A percentile compares a stretch with the other conserved stretches of the same genome.
Evolutionary conservation across 208 protist genomes (phyloP).

Genomic region (Trypanosoma vivax): DNA sequence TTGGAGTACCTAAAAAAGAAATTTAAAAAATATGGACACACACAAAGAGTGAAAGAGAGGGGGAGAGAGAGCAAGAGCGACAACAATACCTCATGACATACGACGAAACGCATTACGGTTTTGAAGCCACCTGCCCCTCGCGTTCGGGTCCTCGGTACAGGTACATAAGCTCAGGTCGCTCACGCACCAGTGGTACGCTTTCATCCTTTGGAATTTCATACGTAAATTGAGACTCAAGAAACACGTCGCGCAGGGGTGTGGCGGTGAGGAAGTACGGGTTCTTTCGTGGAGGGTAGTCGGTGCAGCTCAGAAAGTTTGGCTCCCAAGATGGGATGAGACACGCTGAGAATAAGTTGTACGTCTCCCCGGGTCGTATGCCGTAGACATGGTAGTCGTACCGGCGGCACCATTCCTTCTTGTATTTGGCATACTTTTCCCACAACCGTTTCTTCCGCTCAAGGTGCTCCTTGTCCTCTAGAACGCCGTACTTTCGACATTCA

Average conservation of each 20-base stretch:
- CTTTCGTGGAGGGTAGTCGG: constrained; percentile 82
- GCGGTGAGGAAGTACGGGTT: constrained; percentile 85
- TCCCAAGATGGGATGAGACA: constrained; percentile 69
- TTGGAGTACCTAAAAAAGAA: too few species aligned
- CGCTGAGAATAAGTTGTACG: constrained; percentile 73
- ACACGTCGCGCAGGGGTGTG: constrained; percentile 62
- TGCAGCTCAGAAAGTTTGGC: constrained; percentile 48
- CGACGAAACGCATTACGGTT: too few species aligned
- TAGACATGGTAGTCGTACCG: constrained; percentile 89
- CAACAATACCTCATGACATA: too few species aligned
- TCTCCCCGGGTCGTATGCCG: constrained; percentile 82
- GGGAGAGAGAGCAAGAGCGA: too few species aligned
- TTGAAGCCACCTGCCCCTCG: too few species aligned
- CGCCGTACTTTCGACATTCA: constrained; percentile 84
- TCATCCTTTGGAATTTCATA: constrained; percentile 45
- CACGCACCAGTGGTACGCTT: constrained; percentile 48
- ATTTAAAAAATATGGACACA: too few species aligned
- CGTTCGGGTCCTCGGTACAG: constrained; percentile 59
- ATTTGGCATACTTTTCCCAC: constrained; percentile 82
- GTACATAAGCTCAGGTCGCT: constrained; percentile 75
- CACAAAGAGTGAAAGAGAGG: too few species aligned
- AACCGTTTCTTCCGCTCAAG: constrained; percentile 67
- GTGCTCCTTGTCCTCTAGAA: constrained; percentile 69
- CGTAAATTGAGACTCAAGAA: constrained; percentile 39
- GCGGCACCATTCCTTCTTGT: constrained; percentile 88